Percentiles rank a stretch among this genome's conserved stretches.
phyloP scores from a whole-genome alignment of 306 rosid genomes.

The Acacia crassicarpa region DNA sequence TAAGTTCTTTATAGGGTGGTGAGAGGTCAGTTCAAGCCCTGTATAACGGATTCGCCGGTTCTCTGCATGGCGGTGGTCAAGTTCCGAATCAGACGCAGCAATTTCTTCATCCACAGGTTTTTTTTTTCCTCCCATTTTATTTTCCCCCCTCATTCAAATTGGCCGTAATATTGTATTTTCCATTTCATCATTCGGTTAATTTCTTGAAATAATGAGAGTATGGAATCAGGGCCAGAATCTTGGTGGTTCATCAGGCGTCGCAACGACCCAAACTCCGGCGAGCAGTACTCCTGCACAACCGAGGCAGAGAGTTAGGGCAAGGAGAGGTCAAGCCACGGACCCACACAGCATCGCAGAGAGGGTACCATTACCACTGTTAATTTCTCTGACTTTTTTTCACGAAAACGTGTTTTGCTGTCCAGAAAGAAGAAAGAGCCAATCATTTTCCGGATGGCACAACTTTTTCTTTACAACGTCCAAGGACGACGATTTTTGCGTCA shows the following conservation, averaged over 20 bases:
- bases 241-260: not conserved
- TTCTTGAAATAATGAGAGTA: not conserved
- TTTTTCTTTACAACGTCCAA: not conserved
- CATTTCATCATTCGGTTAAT: not conserved
- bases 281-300: slow-evolving; percentile 65
- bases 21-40: slow-evolving; percentile 56
- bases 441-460: not conserved
- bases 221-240: not conserved
- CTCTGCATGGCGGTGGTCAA: slow-evolving; percentile 42
- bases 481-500: not conserved
- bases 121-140: not conserved
- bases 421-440: slow-evolving; percentile 14
- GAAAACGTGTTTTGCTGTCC: slow-evolving; percentile 23
- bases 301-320: slow-evolving; percentile 83
- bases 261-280: not conserved
- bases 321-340: slow-evolving; percentile 98
- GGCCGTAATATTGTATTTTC: not conserved
- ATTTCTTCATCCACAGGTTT: slow-evolving; percentile 65
- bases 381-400: not conserved
- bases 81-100: slow-evolving; percentile 52
- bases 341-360: slow-evolving; percentile 99
- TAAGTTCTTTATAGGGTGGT: slow-evolving; percentile 35
- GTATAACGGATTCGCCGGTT: slow-evolving; percentile 61
- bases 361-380: slow-evolving; percentile 35
- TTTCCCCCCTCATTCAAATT: not conserved